Evolutionary conservation across 352 stramenopile species (phyloP).

Genomic region (Globisporangium alternatum): DNA sequence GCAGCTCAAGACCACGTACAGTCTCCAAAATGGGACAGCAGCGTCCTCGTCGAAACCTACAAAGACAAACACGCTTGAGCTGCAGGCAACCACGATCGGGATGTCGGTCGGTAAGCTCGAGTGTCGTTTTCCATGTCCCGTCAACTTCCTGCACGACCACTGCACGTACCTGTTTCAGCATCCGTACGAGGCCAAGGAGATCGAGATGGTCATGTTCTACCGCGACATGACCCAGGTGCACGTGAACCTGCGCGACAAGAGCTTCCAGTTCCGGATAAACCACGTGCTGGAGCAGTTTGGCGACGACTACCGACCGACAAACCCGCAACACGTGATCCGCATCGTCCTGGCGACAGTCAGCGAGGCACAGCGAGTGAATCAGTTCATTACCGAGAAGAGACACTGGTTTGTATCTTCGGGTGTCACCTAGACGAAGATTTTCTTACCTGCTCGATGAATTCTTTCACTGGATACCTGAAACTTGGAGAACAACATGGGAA

Average conservation of each 20-base stretch:
- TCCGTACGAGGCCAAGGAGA: slow-evolving; percentile 59
- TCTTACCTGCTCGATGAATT: neutral
- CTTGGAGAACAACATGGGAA: slow-evolving; percentile 13
- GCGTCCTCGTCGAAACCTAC: neutral
- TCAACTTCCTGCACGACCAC: slow-evolving; percentile 41
- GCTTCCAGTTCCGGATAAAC: slow-evolving; percentile 47
- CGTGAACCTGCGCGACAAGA: slow-evolving; percentile 35
- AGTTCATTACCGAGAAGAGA: slow-evolving; percentile 26
- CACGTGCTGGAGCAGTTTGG: slow-evolving; percentile 55
- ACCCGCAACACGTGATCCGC: slow-evolving; percentile 52
- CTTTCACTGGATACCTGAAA: neutral
- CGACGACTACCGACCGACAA: slow-evolving; percentile 55
- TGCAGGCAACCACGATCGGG: slow-evolving; percentile 52
- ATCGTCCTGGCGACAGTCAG: slow-evolving; percentile 49
- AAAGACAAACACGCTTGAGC: neutral
- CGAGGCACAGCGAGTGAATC: slow-evolving; percentile 41
- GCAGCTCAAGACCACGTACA: slow-evolving; percentile 44
- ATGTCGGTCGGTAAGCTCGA: slow-evolving; percentile 52
- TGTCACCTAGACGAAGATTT: neutral
- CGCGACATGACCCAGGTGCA: slow-evolving; percentile 55
- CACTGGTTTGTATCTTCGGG: neutral
- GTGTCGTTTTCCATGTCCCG: slow-evolving; percentile 62
- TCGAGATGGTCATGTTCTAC: slow-evolving; percentile 79
- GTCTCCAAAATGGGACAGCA: slow-evolving; percentile 23
- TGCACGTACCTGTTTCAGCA: slow-evolving; percentile 75